These are phyloP conservation scores for Grigorovia yakushimaensis DNA, from an alignment of 805 yeast genomes.

Conservation along the genomic window DNA sequence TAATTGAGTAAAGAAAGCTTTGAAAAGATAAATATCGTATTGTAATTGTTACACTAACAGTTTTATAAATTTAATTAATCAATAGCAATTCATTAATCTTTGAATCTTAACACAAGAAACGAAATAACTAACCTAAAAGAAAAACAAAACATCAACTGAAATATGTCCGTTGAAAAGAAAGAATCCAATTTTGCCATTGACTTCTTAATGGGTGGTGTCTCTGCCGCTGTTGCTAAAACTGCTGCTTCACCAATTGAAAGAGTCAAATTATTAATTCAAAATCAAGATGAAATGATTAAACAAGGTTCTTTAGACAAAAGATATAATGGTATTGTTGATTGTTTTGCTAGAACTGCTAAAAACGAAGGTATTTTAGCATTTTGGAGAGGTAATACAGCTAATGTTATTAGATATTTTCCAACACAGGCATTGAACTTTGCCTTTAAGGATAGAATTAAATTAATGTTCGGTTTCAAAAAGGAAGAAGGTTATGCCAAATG, in stretches of 20 bases:
- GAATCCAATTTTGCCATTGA: conserved; percentile 28
- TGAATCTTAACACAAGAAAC: too few relatives aligned
- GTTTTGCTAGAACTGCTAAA: conserved; percentile 90
- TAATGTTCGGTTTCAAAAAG: conserved; percentile 94
- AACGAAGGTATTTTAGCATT: conserved; percentile 87
- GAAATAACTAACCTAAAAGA: not conserved
- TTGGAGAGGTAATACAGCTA: conserved; percentile 99
- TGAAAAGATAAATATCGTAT: too few relatives aligned
- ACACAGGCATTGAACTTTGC: conserved; percentile 98
- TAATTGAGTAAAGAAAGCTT: too few relatives aligned
- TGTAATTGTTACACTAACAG: too few relatives aligned
- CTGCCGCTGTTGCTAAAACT: conserved; percentile 97
- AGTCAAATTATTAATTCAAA: conserved; percentile 92
- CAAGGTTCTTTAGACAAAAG: conserved; percentile 86
- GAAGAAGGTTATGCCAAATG: conserved; percentile 71
- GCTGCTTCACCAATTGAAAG: conserved; percentile 98
- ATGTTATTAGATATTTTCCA: conserved; percentile 98
- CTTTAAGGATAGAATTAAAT: conserved; percentile 95
- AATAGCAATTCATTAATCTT: too few relatives aligned
- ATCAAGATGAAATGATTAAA: conserved; percentile 97
- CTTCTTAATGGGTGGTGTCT: conserved; percentile 89
- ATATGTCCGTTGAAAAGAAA: not conserved
- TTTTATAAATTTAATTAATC: too few relatives aligned
- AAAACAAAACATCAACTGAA: not conserved
- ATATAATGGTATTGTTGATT: conserved; percentile 86